Conservation (phyloP, 2,329 filamentous ascomycete species). For the Blastomyces percursus region DNA sequence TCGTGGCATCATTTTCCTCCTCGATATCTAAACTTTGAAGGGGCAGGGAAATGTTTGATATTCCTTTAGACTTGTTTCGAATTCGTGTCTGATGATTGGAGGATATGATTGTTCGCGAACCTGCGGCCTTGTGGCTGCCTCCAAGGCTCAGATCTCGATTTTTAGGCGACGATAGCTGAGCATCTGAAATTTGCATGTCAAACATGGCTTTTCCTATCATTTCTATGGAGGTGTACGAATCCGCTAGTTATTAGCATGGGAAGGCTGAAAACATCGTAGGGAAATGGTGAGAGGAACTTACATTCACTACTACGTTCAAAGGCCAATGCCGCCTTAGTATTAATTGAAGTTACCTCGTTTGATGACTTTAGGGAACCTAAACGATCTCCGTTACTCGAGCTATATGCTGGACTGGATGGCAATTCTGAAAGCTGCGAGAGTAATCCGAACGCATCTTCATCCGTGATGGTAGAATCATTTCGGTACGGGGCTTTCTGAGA, state of each 20-base stretch:
- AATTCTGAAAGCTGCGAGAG: neutral
- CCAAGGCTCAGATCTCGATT: neutral
- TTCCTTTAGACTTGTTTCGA: neutral
- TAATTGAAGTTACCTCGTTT: conserved; percentile 1
- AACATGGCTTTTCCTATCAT: neutral
- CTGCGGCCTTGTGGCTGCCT: neutral
- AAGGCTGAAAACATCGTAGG: neutral
- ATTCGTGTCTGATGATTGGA: neutral
- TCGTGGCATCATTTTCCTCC: neutral
- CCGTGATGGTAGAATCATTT: neutral
- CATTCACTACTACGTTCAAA: conserved; percentile 9
- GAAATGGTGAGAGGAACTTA: conserved; percentile 4
- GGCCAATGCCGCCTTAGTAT: conserved; percentile 10
- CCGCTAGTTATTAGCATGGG: conserved; percentile 1
- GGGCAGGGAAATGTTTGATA: neutral
- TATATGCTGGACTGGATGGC: conserved; percentile 1
- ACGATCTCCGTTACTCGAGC: neutral
- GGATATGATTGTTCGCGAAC: neutral
- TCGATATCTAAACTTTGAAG: neutral
- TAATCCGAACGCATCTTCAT: neutral
- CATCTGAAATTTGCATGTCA: neutral
- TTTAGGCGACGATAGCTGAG: neutral
- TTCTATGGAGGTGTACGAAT: neutral
- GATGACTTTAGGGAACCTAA: neutral
- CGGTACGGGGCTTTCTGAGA: neutral